phyloP scores from a whole-genome alignment of 768 basidiomycete species.

The Ephemerocybe angulata region DNA sequence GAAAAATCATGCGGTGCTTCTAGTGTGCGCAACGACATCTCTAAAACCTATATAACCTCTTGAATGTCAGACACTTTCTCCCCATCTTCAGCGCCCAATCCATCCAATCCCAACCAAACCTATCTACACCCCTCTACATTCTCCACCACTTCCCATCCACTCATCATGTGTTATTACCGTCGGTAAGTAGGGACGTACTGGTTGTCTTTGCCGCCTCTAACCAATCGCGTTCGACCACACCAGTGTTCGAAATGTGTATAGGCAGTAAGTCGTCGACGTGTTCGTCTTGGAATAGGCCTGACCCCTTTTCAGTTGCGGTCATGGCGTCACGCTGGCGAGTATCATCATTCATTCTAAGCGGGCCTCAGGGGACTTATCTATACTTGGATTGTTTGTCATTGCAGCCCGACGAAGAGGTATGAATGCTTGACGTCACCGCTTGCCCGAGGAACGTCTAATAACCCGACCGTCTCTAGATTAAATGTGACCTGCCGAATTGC shows the following conservation, averaged over 20 bases:
- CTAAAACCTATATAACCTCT: not conserved
- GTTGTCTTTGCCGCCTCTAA: not conserved
- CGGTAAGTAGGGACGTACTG: slow-evolving; percentile 36
- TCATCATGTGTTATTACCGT: slow-evolving; percentile 56
- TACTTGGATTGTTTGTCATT: not conserved
- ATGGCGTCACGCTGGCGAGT: slow-evolving; percentile 45
- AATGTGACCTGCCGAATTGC: slow-evolving; percentile 56
- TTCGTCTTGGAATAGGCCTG: not conserved
- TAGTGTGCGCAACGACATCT: not conserved
- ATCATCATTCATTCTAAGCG: slow-evolving; percentile 15
- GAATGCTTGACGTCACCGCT: not conserved
- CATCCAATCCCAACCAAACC: slow-evolving; percentile 23
- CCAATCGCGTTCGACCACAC: not conserved
- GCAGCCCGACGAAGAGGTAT: slow-evolving; percentile 60
- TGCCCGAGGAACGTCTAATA: not conserved
- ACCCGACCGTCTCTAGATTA: slow-evolving; percentile 41
- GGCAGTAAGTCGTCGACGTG: slow-evolving; percentile 31
- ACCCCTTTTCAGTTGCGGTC: slow-evolving; percentile 44
- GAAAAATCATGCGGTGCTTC: slow-evolving; percentile 6
- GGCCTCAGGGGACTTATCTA: slow-evolving; percentile 5
- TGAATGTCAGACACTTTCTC: not conserved
- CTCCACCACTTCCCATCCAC: not conserved
- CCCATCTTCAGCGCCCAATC: slow-evolving; percentile 2
- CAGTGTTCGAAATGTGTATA: slow-evolving; percentile 58
- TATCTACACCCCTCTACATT: slow-evolving; percentile 12